These are phyloP conservation scores for Aureobasidium sp. DNA, from an alignment of 2,329 filamentous ascomycete genomes.

Conservation along the genomic window DNA sequence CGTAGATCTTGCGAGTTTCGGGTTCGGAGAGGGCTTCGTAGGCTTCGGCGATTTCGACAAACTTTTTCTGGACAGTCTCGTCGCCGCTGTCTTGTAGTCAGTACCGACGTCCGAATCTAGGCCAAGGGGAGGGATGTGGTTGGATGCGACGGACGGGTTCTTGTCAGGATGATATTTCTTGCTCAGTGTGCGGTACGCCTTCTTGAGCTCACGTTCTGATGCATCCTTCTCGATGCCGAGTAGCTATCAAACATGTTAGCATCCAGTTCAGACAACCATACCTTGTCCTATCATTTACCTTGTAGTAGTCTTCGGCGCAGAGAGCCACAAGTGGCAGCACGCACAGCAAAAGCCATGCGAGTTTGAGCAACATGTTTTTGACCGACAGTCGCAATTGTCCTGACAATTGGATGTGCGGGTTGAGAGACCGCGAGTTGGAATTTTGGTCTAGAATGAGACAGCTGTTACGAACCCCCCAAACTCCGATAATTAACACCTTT, in stretches of 20 bases:
- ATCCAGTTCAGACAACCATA: not conserved
- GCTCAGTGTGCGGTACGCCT: slow-evolving; percentile 81
- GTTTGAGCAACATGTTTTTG: slow-evolving; percentile 34
- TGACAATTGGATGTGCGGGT: not conserved
- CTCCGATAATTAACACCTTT: slow-evolving; percentile 10
- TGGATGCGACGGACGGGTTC: slow-evolving; percentile 64
- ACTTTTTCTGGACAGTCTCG: slow-evolving; percentile 75
- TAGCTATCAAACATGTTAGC: slow-evolving; percentile 47
- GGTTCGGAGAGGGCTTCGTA: slow-evolving; percentile 84
- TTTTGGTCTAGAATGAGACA: slow-evolving; percentile 5
- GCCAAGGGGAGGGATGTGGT: not conserved
- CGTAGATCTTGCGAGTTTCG: slow-evolving; percentile 81
- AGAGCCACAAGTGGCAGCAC: slow-evolving; percentile 38
- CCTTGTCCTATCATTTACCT: slow-evolving; percentile 44
- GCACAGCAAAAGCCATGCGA: slow-evolving; percentile 36
- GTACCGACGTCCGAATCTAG: not conserved
- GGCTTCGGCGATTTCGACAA: slow-evolving; percentile 88
- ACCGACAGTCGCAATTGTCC: not conserved
- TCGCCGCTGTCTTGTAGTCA: slow-evolving; percentile 53
- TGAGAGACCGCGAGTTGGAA: not conserved
- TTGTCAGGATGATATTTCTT: slow-evolving; percentile 98
- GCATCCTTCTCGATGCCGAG: slow-evolving; percentile 74
- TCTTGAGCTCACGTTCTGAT: slow-evolving; percentile 82
- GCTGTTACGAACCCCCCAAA: slow-evolving; percentile 6
- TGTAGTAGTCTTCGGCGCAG: slow-evolving; percentile 67